phyloP scores from a whole-genome alignment of 2,329 filamentous ascomycete genomes.

The Bisporella sp. region DNA sequence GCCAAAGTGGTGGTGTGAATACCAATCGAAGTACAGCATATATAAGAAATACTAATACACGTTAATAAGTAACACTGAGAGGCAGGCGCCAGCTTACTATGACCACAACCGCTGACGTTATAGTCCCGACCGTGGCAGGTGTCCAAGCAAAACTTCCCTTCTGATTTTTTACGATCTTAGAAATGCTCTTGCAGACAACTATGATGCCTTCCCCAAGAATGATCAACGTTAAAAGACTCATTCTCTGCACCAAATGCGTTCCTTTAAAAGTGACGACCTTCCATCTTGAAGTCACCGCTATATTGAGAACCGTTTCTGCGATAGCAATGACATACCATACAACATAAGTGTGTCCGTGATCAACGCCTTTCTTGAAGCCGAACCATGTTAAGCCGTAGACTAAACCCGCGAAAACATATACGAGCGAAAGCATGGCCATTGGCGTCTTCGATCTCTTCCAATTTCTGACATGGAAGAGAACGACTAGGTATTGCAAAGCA shows the following conservation, averaged over 20 bases:
- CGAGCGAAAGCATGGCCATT: conserved; percentile 9
- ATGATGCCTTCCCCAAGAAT: conserved; percentile 31
- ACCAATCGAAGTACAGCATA: conserved; percentile 21
- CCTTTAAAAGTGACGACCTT: conserved; percentile 44
- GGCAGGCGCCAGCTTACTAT: conserved; percentile 5
- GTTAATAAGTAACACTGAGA: not conserved
- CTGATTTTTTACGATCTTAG: conserved; percentile 1
- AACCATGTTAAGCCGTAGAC: not conserved
- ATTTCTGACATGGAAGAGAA: not conserved
- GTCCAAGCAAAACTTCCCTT: conserved; percentile 6
- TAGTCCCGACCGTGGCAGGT: conserved; percentile 8
- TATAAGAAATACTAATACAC: conserved; percentile 17
- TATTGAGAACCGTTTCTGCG: conserved; percentile 17
- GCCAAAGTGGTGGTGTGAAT: conserved; percentile 13
- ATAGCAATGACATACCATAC: conserved; percentile 18
- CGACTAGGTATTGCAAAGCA: not conserved
- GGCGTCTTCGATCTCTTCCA: not conserved
- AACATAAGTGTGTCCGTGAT: conserved; percentile 5
- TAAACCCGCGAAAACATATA: not conserved
- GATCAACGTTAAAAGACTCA: conserved; percentile 51
- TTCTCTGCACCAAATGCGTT: conserved; percentile 50
- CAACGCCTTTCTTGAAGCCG: conserved; percentile 1
- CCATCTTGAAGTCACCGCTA: conserved; percentile 14
- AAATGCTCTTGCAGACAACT: conserved; percentile 16
- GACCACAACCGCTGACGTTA: conserved; percentile 10